phyloP scores from a whole-genome alignment of 140 eudicot species.

The Cichorium intybus region DNA sequence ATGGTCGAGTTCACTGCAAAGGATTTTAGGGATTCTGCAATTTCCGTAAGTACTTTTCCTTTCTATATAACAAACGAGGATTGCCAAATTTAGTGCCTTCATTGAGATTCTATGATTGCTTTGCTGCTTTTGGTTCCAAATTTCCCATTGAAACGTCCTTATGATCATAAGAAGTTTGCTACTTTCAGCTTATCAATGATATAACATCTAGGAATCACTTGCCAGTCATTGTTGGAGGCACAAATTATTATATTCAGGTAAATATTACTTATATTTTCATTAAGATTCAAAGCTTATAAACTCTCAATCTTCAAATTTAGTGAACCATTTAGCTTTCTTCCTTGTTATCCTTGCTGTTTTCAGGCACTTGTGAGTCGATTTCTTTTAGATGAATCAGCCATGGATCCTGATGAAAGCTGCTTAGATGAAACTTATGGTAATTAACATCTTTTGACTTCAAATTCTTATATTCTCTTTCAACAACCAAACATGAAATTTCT shows the following conservation, averaged over 20 bases:
- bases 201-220: conserved; percentile 75
- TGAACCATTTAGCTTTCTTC: background rate
- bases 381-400: conserved; percentile 65
- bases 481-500: background rate
- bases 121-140: background rate
- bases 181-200: conserved; percentile 71
- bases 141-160: background rate
- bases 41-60: conserved; percentile 45
- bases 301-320: background rate
- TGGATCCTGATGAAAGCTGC: conserved; percentile 44
- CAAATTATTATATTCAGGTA: conserved; percentile 97
- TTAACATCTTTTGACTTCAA: background rate
- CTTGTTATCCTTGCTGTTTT: conserved; percentile 15
- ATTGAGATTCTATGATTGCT: background rate
- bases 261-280: background rate
- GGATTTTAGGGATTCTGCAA: conserved; percentile 70
- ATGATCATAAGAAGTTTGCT: conserved; percentile 10
- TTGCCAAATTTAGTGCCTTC: background rate
- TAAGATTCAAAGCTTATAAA: background rate
- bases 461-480: background rate
- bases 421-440: conserved; percentile 53
- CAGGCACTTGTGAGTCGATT: conserved; percentile 96
- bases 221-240: conserved; percentile 97
- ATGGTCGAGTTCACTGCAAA: conserved; percentile 79
- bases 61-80: background rate